Conservation (phyloP, 176 grass and related monocot genomes). For the Saccharum spontaneum region DNA sequence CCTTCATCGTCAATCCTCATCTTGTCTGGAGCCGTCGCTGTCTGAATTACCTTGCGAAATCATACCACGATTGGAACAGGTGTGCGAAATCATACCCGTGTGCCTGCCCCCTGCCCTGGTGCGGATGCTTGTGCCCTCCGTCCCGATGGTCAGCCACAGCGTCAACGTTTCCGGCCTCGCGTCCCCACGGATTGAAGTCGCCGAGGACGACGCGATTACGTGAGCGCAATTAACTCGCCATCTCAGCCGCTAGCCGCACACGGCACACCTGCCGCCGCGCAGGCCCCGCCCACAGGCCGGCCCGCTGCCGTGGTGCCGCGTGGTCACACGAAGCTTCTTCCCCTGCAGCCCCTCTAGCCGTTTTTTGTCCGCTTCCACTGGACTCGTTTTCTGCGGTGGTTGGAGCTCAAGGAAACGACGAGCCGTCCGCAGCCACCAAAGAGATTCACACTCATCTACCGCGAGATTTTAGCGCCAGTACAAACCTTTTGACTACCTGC, state of each 20-base stretch:
- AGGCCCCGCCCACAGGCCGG: not conserved
- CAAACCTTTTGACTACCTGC: not conserved
- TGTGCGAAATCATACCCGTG: too few species aligned
- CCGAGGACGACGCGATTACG: constrained; percentile 4
- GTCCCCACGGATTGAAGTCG: not conserved
- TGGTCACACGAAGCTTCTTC: not conserved
- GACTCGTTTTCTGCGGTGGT: not conserved
- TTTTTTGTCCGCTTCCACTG: not conserved
- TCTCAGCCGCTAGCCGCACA: not conserved
- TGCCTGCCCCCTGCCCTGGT: too few species aligned
- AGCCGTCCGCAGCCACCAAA: not conserved
- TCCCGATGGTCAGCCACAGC: not conserved
- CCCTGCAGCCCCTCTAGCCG: too few species aligned
- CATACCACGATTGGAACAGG: not conserved
- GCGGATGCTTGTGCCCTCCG: not conserved
- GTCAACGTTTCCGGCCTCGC: constrained; percentile 21
- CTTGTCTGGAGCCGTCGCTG: not conserved
- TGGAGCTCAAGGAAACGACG: not conserved
- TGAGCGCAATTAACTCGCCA: not conserved
- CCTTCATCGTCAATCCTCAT: not conserved
- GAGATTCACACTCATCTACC: not conserved
- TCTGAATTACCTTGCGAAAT: not conserved
- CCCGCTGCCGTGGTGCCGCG: not conserved
- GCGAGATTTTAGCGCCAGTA: too few species aligned
- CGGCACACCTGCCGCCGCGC: not conserved